Base-by-base conservation (phyloP, 495 filamentous ascomycete genomes). In the Terfezia claveryi region DNA sequence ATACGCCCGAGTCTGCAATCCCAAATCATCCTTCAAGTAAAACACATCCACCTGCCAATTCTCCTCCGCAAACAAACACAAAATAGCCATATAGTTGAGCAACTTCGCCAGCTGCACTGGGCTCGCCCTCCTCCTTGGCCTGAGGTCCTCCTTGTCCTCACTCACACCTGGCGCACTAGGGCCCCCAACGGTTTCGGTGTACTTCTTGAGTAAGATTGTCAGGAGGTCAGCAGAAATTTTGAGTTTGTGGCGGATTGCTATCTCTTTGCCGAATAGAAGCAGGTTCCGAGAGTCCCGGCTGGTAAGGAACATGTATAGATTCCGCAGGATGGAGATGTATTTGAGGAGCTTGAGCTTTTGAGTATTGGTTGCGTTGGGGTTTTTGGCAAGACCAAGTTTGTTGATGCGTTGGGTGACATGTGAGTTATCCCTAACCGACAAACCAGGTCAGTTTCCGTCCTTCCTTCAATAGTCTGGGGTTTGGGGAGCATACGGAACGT, bases 1-100 rank as follows among this genome's bases (percentile, higher is more conserved):
- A 32, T 55, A 65, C 62, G 76, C 72, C 60, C 73, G 76, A 53
- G 76, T 74, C 58, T 91, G 84, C 36, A 95, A 61, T 56, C 75
- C 74, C 49, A 98, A 70, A 64, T 98, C 91, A 50, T 83, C 78
- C 56, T 79, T 76, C 57, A 96, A 68, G 62, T 87, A 77, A 23
- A 73, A 73, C 10, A 80, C 79, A 66, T 94, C 84, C 23, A 85
- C 82, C 49, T 80, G 78, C 58, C 81, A 85, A 20, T 46, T 46
- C 58, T 83, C 77, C 60, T 92, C 85, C 10, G 89, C 72, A 41
- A 83, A 73, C 62, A 83, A 69, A 55, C 54, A 62, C 38, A 62
- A 37, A 12, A 65, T 58, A 4, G 63, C 63, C 51, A 65, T 52
- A 49, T 60, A 60, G 54, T 62, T 65, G 32, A 65, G 52, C n/a